Conservation (phyloP, 768 basidiomycete species). For the Lactarius sanguifluus region DNA sequence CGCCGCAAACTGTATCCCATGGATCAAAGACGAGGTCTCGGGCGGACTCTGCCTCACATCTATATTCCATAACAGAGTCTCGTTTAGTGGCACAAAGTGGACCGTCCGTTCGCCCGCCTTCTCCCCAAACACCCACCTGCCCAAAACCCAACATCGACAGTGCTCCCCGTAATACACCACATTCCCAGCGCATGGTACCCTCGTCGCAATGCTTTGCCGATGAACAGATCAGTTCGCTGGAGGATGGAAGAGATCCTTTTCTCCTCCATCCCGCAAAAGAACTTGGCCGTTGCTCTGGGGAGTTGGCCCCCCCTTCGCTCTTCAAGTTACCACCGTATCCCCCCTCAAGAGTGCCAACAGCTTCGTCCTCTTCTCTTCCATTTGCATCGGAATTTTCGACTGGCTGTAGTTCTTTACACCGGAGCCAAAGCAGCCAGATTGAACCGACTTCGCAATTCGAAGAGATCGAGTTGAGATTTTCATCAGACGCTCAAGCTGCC, state of each 20-base stretch:
- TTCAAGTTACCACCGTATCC: background rate
- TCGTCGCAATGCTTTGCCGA: constrained; percentile 25
- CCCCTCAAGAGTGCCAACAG: background rate
- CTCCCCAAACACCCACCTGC: constrained; percentile 13
- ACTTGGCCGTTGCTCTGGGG: background rate
- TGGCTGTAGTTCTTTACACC: background rate
- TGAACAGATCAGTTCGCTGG: constrained; percentile 6
- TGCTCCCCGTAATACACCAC: constrained; percentile 14
- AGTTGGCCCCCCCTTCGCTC: background rate
- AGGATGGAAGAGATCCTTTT: constrained; percentile 3
- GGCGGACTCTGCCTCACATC: background rate
- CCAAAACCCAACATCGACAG: background rate
- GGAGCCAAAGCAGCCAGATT: constrained; percentile 16
- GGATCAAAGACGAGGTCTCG: background rate
- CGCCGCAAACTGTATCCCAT: constrained; percentile 12
- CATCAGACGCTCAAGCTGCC: background rate
- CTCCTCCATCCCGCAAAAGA: background rate
- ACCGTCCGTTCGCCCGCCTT: background rate
- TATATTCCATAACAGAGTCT: background rate
- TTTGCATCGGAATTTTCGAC: background rate
- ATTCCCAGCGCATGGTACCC: constrained; percentile 26
- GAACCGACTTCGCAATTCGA: constrained; percentile 25
- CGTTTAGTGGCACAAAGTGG: constrained; percentile 4
- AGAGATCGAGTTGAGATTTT: constrained; percentile 14
- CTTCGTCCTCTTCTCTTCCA: background rate